phyloP scores from a whole-genome alignment of 495 filamentous ascomycete genomes.

The Paragyromitra xinjiangensis region DNA sequence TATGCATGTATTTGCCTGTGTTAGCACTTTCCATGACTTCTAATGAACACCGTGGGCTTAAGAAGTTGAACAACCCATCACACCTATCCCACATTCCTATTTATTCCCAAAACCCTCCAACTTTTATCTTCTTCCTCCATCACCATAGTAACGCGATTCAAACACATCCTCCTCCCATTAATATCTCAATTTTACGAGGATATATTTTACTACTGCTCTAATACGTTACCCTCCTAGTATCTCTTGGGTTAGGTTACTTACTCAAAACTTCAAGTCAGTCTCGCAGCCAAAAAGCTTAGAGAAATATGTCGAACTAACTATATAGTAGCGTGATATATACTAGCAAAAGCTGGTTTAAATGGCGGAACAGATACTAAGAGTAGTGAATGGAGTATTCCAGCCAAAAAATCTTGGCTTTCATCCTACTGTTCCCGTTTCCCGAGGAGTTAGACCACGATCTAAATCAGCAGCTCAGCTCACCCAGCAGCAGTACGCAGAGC shows the following conservation, averaged over 20 bases:
- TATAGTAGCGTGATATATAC: background rate
- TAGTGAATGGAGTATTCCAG: background rate
- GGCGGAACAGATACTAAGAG: background rate
- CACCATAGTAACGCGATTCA: background rate
- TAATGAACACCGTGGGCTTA: too few species aligned
- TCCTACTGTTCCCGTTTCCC: background rate
- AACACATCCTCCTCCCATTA: background rate
- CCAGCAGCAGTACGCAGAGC: background rate
- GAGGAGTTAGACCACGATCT: background rate
- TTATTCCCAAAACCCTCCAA: background rate
- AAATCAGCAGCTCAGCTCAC: background rate
- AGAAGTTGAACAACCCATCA: background rate
- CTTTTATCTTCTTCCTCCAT: background rate
- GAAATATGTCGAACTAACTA: background rate
- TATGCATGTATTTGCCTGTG: too few species aligned
- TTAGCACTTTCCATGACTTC: too few species aligned
- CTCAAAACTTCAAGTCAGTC: too few species aligned
- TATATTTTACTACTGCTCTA: too few species aligned
- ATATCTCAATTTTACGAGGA: too few species aligned
- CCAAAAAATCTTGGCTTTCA: background rate
- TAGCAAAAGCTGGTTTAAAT: background rate
- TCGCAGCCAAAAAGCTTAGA: too few species aligned
- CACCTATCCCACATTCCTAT: background rate
- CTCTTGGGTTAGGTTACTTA: too few species aligned
- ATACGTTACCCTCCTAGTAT: too few species aligned